Evolutionary conservation across 2,329 filamentous ascomycete species (phyloP).

Genomic region (Dactylella cylindrospora): DNA sequence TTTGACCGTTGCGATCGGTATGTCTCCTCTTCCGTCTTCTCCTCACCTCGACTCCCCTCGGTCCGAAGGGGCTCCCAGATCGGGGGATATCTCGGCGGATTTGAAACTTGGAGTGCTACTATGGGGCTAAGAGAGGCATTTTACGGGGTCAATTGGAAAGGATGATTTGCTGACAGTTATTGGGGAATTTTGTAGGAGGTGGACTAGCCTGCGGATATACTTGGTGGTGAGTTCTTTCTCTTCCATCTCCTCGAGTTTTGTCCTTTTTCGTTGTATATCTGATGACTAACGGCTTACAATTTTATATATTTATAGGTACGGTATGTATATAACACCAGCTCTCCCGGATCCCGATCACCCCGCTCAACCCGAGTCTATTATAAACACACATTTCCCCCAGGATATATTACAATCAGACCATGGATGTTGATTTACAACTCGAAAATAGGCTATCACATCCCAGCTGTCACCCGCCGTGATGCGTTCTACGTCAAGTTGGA

Average conservation of each 20-base stretch:
- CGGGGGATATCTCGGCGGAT: no score
- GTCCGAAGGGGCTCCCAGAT: slow-evolving; percentile 2
- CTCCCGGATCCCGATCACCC: no score
- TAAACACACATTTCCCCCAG: no score
- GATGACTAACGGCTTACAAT: background rate
- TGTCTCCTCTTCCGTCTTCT: slow-evolving; percentile 50
- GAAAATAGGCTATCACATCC: slow-evolving; percentile 55
- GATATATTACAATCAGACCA: no score
- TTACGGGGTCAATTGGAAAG: background rate
- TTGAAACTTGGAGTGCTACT: no score
- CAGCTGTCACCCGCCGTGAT: slow-evolving; percentile 53
- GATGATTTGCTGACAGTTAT: background rate
- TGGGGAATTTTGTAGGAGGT: slow-evolving; percentile 5
- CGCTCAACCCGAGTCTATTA: no score
- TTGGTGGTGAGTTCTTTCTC: slow-evolving; percentile 19
- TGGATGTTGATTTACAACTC: no score
- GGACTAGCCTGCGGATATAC: slow-evolving; percentile 11
- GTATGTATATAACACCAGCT: slow-evolving; percentile 8
- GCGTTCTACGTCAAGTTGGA: slow-evolving; percentile 54
- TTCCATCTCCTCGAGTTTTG: background rate
- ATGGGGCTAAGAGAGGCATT: background rate
- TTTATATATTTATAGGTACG: slow-evolving; percentile 3
- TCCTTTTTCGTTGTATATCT: background rate
- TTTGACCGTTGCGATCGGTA: slow-evolving; percentile 67
- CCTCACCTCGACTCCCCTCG: slow-evolving; percentile 31